Conservation (phyloP, 495 filamentous ascomycete species). For the Penicillium lividum region DNA sequence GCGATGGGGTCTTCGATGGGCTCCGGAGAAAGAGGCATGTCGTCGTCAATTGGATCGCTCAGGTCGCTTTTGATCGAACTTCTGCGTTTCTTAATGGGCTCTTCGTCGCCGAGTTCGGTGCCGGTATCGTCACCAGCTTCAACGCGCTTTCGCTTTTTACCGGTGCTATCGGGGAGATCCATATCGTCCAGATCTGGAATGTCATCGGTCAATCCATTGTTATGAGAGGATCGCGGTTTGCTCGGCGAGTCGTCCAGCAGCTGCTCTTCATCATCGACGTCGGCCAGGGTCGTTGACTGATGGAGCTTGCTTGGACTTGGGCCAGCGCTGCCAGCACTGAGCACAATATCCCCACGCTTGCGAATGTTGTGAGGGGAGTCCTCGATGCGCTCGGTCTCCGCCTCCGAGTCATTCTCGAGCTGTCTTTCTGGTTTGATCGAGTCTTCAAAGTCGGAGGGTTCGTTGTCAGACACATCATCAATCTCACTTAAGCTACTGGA, state of each 20-base stretch:
- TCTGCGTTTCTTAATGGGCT: slow-evolving; percentile 46
- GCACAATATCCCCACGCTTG: slow-evolving; percentile 58
- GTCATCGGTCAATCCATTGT: slow-evolving; percentile 34
- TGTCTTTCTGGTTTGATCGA: slow-evolving; percentile 40
- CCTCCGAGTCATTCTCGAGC: slow-evolving; percentile 85
- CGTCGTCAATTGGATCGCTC: slow-evolving; percentile 39
- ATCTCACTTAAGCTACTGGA: slow-evolving; percentile 90
- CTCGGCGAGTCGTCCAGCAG: slow-evolving; percentile 43
- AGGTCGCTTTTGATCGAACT: slow-evolving; percentile 47
- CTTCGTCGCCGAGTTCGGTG: slow-evolving; percentile 45
- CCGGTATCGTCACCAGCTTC: slow-evolving; percentile 42
- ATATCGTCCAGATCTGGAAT: slow-evolving; percentile 33
- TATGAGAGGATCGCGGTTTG: slow-evolving; percentile 39
- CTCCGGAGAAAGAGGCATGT: slow-evolving; percentile 25
- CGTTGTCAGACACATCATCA: slow-evolving; percentile 71
- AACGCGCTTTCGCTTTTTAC: slow-evolving; percentile 52
- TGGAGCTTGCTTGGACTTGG: slow-evolving; percentile 69
- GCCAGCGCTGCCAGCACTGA: slow-evolving; percentile 52
- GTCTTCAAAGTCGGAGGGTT: slow-evolving; percentile 55
- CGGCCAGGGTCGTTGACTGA: slow-evolving; percentile 50
- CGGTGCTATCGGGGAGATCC: slow-evolving; percentile 31
- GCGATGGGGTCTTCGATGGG: slow-evolving; percentile 38
- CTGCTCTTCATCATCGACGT: slow-evolving; percentile 45
- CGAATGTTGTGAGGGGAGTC: slow-evolving; percentile 80
- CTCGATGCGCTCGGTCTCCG: slow-evolving; percentile 93